Conservation (phyloP, 2,329 filamentous ascomycete genomes). For the Claviceps citrina region DNA sequence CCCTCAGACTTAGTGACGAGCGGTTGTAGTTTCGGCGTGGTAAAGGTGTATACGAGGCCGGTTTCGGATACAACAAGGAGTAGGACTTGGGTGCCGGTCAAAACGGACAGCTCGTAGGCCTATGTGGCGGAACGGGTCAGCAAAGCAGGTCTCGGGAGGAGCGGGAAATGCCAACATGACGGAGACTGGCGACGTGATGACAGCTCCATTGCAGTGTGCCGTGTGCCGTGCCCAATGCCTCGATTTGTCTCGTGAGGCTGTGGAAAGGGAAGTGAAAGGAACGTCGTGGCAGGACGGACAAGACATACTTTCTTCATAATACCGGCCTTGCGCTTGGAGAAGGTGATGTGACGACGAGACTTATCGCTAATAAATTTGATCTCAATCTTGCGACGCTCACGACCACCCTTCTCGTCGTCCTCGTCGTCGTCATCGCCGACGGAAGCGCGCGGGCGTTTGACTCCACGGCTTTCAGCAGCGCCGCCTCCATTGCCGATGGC, state of each 20-base stretch:
- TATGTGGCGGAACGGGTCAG: conserved; percentile 21
- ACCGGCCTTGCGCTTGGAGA: conserved; percentile 97
- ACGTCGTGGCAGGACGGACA: conserved; percentile 1
- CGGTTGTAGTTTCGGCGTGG: conserved; percentile 93
- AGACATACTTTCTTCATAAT: conserved; percentile 97
- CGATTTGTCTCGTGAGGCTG: too few species aligned
- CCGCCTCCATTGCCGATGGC: conserved; percentile 58
- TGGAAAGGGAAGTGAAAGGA: not conserved
- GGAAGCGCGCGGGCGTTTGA: conserved; percentile 76
- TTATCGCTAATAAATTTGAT: conserved; percentile 99
- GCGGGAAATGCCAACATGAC: not conserved
- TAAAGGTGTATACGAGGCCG: conserved; percentile 94
- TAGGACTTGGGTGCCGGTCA: conserved; percentile 94
- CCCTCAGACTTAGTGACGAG: conserved; percentile 96
- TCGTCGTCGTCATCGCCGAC: conserved; percentile 89
- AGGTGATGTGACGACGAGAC: conserved; percentile 97
- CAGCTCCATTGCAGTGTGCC: too few species aligned
- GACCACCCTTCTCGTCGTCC: conserved; percentile 91
- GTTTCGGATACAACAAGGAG: conserved; percentile 95
- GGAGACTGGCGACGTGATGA: too few species aligned
- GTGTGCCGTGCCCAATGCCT: too few species aligned
- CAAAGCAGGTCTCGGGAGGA: too few species aligned
- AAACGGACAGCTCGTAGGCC: conserved; percentile 94
- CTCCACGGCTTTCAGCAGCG: conserved; percentile 58
- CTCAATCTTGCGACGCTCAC: conserved; percentile 98